Conservation (phyloP, 306 rosid genomes). For the Castanea mollissima region DNA sequence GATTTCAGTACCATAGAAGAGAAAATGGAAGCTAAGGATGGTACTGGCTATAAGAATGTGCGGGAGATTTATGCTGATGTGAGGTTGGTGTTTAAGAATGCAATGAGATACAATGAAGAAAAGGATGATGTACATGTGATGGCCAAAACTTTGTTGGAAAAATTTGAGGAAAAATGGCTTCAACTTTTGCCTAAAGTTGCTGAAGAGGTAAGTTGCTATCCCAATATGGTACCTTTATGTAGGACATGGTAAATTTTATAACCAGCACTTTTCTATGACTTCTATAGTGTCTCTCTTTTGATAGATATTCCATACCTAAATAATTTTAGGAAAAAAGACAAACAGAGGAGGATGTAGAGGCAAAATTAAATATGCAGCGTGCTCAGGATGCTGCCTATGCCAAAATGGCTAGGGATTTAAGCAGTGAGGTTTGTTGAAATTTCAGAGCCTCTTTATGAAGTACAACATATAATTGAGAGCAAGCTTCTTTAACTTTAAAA, state of each 20-base stretch:
- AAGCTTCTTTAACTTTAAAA: neutral
- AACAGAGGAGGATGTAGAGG: conserved; percentile 52
- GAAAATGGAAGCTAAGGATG: conserved; percentile 73
- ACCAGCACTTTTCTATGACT: neutral
- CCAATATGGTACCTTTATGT: conserved; percentile 13
- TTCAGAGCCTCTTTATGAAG: neutral
- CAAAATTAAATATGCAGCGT: conserved; percentile 42
- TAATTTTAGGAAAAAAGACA: conserved; percentile 54
- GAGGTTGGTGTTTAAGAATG: conserved; percentile 70
- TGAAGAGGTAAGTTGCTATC: conserved; percentile 52
- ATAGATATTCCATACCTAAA: conserved; percentile 5
- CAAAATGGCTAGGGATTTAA: conserved; percentile 62
- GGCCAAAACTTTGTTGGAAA: conserved; percentile 71
- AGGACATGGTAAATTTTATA: neutral
- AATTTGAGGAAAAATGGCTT: conserved; percentile 77
- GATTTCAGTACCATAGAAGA: conserved; percentile 69
- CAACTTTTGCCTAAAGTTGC: conserved; percentile 65
- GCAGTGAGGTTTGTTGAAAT: conserved; percentile 41
- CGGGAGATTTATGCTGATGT: conserved; percentile 73
- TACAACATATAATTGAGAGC: neutral
- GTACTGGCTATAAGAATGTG: conserved; percentile 68
- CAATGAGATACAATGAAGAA: conserved; percentile 76
- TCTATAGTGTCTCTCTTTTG: neutral
- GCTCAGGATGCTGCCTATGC: conserved; percentile 63
- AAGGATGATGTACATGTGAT: conserved; percentile 55